Evolutionary conservation across 306 rosid genomes (phyloP).

Genomic region (Aeschynomene evenia): DNA sequence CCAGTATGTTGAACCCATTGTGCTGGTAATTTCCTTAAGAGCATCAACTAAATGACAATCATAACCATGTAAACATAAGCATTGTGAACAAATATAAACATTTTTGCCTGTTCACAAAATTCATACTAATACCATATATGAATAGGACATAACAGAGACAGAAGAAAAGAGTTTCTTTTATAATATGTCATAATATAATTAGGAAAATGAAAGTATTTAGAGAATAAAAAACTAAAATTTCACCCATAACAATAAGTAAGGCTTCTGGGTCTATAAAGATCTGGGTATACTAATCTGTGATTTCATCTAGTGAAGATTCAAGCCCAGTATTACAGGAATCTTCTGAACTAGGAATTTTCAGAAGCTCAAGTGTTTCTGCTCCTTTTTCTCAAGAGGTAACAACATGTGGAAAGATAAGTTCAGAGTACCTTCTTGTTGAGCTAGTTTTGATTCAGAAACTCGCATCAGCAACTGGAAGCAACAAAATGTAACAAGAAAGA

Average conservation of each 20-base stretch:
- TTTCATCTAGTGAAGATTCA: not conserved
- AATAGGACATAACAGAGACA: slow-evolving; percentile 3
- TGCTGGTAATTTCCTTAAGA: slow-evolving; percentile 49
- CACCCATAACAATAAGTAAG: not conserved
- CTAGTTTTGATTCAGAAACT: slow-evolving; percentile 47
- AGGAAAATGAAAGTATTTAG: not conserved
- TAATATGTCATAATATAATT: not conserved
- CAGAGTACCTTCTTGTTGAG: slow-evolving; percentile 61
- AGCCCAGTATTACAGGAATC: not conserved
- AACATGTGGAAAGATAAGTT: not conserved
- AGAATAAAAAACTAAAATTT: not conserved
- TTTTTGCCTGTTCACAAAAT: not conserved
- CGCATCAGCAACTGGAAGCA: slow-evolving; percentile 45
- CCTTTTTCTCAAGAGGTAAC: not conserved
- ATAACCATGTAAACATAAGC: slow-evolving; percentile 23
- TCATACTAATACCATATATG: not conserved
- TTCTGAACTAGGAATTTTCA: slow-evolving; percentile 9
- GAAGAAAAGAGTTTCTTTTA: not conserved
- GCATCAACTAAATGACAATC: slow-evolving; percentile 50
- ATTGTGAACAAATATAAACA: slow-evolving; percentile 2
- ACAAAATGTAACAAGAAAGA: slow-evolving; percentile 35
- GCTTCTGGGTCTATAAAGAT: not conserved
- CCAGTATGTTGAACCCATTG: slow-evolving; percentile 65
- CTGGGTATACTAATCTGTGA: not conserved
- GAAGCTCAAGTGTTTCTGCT: not conserved